Conservation (phyloP, 768 basidiomycete genomes). For the Termitomyces eurrhizus region DNA sequence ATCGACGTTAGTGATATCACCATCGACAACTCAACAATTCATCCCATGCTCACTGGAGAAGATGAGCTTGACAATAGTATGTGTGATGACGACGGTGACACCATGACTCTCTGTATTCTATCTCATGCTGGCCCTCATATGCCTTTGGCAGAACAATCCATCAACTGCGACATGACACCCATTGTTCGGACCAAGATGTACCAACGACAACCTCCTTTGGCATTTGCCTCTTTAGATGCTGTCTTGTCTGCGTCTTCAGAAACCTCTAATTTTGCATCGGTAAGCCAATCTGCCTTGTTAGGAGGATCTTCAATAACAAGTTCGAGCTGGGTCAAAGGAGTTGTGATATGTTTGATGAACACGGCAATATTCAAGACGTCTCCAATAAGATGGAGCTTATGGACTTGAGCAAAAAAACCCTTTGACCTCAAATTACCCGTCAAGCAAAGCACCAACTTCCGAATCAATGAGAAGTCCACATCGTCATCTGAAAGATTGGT, state of each 20-base stretch:
- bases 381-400: constrained; percentile 63
- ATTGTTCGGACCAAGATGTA: constrained; percentile 30
- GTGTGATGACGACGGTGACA: constrained; percentile 33
- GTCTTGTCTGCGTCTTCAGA: constrained; percentile 9
- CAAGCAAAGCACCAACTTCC: constrained; percentile 63
- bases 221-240: constrained; percentile 17
- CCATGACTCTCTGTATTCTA: constrained; percentile 32
- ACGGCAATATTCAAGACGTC: constrained; percentile 65
- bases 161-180: constrained; percentile 31
- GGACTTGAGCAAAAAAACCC: constrained; percentile 55
- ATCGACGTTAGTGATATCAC: constrained; percentile 51
- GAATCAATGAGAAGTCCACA: constrained; percentile 70
- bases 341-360: constrained; percentile 67
- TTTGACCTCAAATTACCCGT: constrained; percentile 56
- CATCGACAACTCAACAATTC: constrained; percentile 30
- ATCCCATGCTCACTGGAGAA: constrained; percentile 29
- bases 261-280: constrained; percentile 10
- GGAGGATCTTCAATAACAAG: constrained; percentile 80
- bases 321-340: constrained; percentile 63
- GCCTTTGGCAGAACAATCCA: constrained; percentile 32
- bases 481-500: constrained; percentile 61
- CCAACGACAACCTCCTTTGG: constrained; percentile 20
- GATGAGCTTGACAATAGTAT: constrained; percentile 30
- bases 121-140: constrained; percentile 28
- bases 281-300: constrained; percentile 71